phyloP scores from a whole-genome alignment of 83 land plant species.

The Larix sibirica region DNA sequence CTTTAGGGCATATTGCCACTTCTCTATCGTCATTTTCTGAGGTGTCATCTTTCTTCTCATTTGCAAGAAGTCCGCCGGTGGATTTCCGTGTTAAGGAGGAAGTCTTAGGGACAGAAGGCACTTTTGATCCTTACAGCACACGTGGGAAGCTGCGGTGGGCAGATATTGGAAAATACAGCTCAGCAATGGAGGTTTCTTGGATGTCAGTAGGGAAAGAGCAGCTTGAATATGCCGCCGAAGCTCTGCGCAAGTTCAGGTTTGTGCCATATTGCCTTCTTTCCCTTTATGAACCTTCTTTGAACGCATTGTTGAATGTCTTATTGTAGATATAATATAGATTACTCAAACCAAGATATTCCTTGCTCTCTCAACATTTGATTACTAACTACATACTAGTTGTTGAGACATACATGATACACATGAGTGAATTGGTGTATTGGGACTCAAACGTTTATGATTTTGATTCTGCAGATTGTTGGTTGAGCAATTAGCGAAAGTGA shows the following conservation, averaged over 20 bases:
- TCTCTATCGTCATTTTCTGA: slow-evolving; percentile 69
- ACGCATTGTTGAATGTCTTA: neutral
- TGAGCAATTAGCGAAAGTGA: slow-evolving; percentile 74
- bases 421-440: neutral
- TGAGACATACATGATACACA: neutral
- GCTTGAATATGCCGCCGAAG: slow-evolving; percentile 84
- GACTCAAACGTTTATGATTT: neutral
- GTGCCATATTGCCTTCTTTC: slow-evolving; percentile 1
- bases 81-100: slow-evolving; percentile 36
- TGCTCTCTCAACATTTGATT: neutral
- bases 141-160: slow-evolving; percentile 76
- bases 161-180: slow-evolving; percentile 68
- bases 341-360: neutral
- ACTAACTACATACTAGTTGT: neutral
- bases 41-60: slow-evolving; percentile 41
- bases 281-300: neutral
- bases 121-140: slow-evolving; percentile 72
- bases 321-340: neutral
- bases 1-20: slow-evolving; percentile 45
- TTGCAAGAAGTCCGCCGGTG: slow-evolving; percentile 54
- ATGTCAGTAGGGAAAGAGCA: slow-evolving; percentile 86
- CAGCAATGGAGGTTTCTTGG: slow-evolving; percentile 78
- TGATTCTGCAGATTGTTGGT: slow-evolving; percentile 56
- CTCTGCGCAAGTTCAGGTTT: slow-evolving; percentile 66
- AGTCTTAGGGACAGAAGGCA: slow-evolving; percentile 34